Conservation (phyloP, 2,329 filamentous ascomycete genomes). For the Colletotrichum gigasporum region DNA sequence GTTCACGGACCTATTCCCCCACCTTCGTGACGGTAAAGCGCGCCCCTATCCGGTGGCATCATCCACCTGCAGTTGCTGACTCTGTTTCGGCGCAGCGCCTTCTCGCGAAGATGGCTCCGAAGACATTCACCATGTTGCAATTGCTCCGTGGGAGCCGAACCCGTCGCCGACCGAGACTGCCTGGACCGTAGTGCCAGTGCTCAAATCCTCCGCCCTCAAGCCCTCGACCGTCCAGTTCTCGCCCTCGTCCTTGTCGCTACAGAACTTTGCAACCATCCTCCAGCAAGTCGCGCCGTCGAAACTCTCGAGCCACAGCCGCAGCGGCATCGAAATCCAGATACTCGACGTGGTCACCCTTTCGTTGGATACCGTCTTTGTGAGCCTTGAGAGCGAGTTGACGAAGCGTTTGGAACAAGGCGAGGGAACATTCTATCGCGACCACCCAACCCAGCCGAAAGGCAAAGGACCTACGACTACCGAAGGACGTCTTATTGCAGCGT, state of each 20-base stretch:
- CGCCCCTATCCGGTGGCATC: not conserved
- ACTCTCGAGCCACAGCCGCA: constrained; percentile 75
- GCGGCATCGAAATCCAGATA: constrained; percentile 84
- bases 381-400: constrained; percentile 82
- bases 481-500: constrained; percentile 62
- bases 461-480: constrained; percentile 44
- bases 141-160: constrained; percentile 77
- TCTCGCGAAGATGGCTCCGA: constrained; percentile 37
- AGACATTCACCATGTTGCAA: constrained; percentile 71
- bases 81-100: not conserved
- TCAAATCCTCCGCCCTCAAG: constrained; percentile 70
- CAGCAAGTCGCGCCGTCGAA: constrained; percentile 81
- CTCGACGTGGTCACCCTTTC: constrained; percentile 82
- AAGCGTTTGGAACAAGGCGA: constrained; percentile 85
- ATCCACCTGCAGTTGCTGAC: not conserved
- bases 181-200: constrained; percentile 89
- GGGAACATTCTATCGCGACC: constrained; percentile 79
- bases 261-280: constrained; percentile 79
- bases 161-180: constrained; percentile 67
- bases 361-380: constrained; percentile 88
- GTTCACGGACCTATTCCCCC: constrained; percentile 81
- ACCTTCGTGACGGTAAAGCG: constrained; percentile 60
- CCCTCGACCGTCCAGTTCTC: constrained; percentile 85
- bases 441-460: constrained; percentile 54
- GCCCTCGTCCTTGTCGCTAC: constrained; percentile 75